Evolutionary conservation across 176 grass and related monocot species (phyloP), one percentile per base, ranked within the genome.

Genomic region (Cenchrus fungigraminus): DNA sequence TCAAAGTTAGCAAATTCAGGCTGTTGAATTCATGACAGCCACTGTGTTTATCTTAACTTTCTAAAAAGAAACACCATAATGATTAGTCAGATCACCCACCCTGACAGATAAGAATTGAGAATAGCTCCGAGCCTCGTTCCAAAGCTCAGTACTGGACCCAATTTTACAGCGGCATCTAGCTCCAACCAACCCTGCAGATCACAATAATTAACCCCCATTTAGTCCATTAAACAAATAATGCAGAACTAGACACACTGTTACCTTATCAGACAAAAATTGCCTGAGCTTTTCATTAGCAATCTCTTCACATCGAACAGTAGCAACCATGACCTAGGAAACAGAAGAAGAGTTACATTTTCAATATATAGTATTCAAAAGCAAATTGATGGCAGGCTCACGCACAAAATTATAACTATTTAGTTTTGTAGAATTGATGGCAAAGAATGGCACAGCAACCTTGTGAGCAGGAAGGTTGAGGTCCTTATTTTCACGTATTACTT

Each of bases 391-490:
- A 65, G 75, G 32, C 14, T 44, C 45, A 76, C 22, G 16, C n/a
- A 53, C 12, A 19, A 5, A 72, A 85, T 31, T 64, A 32, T 58
- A 74, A 90, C 29, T 52, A 34, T 57, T 87, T 54, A 45, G 9
- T 16, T 65, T 40, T 79, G 42, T 9, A 68, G 80, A 17, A 86
- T 45, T 25, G 31, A 70, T 79, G 51, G 56, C 13, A 55, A 47
- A 50, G 59, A 71, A 82, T 73, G 69, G 28, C 15, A 65, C 44
- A 88, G 67, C 17, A 82, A 95, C 96, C 93, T 98, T 92, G 88
- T 98, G 91, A 88, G 96, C 89, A 53, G 96, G 96, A 84, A 98
- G 93, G 78, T 95, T 87, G 31, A 98, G 96, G 70, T 95, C 96
- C 87, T 98, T 98, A 92, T 98, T 95, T 92, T 95, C 93, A 52